Conservation (phyloP, 495 filamentous ascomycete genomes). For the Penicillium simplicissimum region DNA sequence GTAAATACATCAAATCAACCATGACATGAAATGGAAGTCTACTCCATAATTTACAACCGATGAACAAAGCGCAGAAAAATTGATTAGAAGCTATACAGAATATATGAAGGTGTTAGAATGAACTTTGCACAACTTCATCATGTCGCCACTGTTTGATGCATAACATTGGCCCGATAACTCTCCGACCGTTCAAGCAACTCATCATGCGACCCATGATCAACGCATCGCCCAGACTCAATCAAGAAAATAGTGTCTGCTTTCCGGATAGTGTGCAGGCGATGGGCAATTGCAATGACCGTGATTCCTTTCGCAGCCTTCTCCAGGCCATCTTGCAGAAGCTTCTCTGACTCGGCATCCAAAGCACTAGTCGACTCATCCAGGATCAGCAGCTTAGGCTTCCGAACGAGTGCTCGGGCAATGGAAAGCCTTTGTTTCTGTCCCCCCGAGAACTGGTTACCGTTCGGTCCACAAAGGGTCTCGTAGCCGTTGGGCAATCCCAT, state of each 20-base stretch:
- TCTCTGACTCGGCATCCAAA: slow-evolving; percentile 74
- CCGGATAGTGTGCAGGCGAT: slow-evolving; percentile 72
- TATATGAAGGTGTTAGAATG: slow-evolving; percentile 3
- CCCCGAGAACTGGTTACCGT: slow-evolving; percentile 65
- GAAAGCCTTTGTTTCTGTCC: slow-evolving; percentile 77
- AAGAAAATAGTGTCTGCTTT: slow-evolving; percentile 76
- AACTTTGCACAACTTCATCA: slow-evolving; percentile 12
- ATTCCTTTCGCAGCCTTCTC: slow-evolving; percentile 67
- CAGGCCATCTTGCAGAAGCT: slow-evolving; percentile 67
- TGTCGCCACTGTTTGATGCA: slow-evolving; percentile 43
- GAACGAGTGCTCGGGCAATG: slow-evolving; percentile 74
- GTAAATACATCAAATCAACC: too few relatives aligned
- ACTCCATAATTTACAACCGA: too few relatives aligned
- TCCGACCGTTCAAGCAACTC: slow-evolving; percentile 62
- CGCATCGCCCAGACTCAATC: slow-evolving; percentile 65
- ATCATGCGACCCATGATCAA: slow-evolving; percentile 68
- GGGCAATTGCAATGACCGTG: slow-evolving; percentile 77
- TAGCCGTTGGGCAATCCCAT: slow-evolving; percentile 59
- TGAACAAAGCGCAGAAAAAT: too few relatives aligned
- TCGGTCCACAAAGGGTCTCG: slow-evolving; percentile 62
- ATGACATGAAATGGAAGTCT: too few relatives aligned
- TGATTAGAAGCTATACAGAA: too few relatives aligned
- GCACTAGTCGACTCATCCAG: slow-evolving; percentile 79
- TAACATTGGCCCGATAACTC: slow-evolving; percentile 58
- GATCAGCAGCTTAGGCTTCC: slow-evolving; percentile 67